These are phyloP conservation scores for Chlamydomonas applanata DNA, from an alignment of 139 green algal genomes.

Conservation along the genomic window DNA sequence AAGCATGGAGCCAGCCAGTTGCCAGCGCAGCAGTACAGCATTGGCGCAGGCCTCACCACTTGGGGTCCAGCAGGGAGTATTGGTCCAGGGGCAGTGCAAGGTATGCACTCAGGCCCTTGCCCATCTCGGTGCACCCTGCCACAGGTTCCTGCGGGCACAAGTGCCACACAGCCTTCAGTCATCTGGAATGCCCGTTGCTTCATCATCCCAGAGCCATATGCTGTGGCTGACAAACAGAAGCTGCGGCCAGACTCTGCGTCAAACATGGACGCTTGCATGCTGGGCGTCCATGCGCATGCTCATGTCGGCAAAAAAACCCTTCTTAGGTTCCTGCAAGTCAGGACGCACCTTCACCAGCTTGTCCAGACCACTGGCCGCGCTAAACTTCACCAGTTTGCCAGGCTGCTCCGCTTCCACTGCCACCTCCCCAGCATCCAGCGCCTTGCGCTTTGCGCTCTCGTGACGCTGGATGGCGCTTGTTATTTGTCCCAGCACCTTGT, in stretches of 20 bases:
- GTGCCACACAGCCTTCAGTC: background rate
- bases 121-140: background rate
- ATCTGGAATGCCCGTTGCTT: background rate
- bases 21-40: too few species aligned
- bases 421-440: background rate
- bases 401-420: background rate
- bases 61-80: conserved; percentile 51
- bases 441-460: conserved; percentile 1
- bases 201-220: too few species aligned
- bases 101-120: conserved; percentile 32
- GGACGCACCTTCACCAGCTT: conserved; percentile 6
- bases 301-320: background rate
- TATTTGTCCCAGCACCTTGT: conserved; percentile 9
- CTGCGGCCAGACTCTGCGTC: background rate
- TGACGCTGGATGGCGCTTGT: conserved; percentile 15
- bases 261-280: background rate
- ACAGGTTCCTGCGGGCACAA: background rate
- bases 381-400: conserved; percentile 12
- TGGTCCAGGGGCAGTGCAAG: conserved; percentile 45
- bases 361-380: background rate
- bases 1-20: too few species aligned
- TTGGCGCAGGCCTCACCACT: background rate
- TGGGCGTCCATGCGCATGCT: background rate
- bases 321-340: background rate
- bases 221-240: too few species aligned